These are phyloP conservation scores for Hypoxylon sp. DNA, from an alignment of 2,329 filamentous ascomycete genomes.

Conservation along the genomic window DNA sequence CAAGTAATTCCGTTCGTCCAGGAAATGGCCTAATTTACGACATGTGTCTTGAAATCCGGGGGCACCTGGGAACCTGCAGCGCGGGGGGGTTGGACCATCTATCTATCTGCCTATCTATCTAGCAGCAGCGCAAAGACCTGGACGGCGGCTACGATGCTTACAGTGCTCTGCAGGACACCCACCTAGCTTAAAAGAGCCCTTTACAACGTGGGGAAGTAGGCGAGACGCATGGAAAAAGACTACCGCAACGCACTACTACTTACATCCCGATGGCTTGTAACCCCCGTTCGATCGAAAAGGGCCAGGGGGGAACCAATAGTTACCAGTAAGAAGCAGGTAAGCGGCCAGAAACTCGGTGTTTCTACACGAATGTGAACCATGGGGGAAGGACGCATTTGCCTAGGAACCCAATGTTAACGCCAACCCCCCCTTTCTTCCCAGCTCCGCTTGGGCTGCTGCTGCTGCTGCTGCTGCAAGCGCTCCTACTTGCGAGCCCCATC, in stretches of 20 bases:
- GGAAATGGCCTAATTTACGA: conserved; percentile 24
- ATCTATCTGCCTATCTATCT: conserved; percentile 34
- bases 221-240: conserved; percentile 23
- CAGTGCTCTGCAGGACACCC: conserved; percentile 28
- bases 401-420: conserved; percentile 25
- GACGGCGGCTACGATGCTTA: conserved; percentile 28
- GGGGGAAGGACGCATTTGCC: conserved; percentile 20
- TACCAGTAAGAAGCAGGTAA: conserved; percentile 35
- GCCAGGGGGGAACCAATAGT: conserved; percentile 25
- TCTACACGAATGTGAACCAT: conserved; percentile 29
- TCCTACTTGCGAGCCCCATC: conserved; percentile 33
- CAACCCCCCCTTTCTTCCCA: no score
- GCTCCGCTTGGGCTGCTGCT: conserved; percentile 35
- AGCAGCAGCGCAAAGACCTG: conserved; percentile 31
- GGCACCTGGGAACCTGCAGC: conserved; percentile 38
- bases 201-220: conserved; percentile 28
- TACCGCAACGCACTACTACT: conserved; percentile 30
- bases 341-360: conserved; percentile 38
- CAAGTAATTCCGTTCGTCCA: conserved; percentile 34
- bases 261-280: conserved; percentile 36
- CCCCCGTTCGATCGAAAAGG: conserved; percentile 32
- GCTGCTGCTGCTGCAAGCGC: no score
- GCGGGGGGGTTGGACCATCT: conserved; percentile 36
- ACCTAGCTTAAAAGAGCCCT: conserved; percentile 19
- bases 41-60: conserved; percentile 37